Evolutionary conservation across 352 stramenopile species (phyloP).

Genomic region (Thraustochytrium striatum): DNA sequence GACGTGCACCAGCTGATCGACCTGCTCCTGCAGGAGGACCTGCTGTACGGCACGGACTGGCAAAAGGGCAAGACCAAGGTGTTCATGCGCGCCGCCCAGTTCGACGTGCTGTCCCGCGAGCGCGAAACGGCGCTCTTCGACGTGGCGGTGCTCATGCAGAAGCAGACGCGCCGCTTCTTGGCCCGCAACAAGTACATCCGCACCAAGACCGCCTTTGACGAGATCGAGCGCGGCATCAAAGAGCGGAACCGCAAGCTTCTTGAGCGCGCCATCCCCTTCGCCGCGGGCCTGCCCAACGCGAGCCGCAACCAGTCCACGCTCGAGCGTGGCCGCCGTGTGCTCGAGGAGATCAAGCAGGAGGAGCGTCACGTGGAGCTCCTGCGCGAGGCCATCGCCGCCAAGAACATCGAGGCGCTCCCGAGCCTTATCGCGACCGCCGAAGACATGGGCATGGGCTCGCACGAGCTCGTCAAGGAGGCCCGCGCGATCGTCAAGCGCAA

Average conservation of each 20-base stretch:
- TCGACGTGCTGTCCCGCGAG: conserved; percentile 54
- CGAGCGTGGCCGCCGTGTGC: neutral
- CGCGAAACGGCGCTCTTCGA: conserved; percentile 55
- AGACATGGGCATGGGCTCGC: neutral
- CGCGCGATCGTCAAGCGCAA: conserved; percentile 8
- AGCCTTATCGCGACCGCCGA: conserved; percentile 31
- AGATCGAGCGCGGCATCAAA: conserved; percentile 7
- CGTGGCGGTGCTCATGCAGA: conserved; percentile 52
- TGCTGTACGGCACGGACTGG: conserved; percentile 52
- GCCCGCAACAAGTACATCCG: conserved; percentile 22
- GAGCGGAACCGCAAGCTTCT: conserved; percentile 11
- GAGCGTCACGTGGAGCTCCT: conserved; percentile 17
- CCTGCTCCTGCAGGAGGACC: conserved; percentile 50
- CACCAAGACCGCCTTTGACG: conserved; percentile 4
- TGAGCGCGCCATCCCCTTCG: conserved; percentile 7
- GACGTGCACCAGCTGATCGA: conserved; percentile 28
- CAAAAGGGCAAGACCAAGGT: conserved; percentile 60
- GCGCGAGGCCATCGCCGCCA: neutral
- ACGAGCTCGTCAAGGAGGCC: conserved; percentile 30
- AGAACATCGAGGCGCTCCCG: conserved; percentile 8
- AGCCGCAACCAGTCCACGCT: conserved; percentile 29
- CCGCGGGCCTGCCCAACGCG: conserved; percentile 27
- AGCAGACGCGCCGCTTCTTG: conserved; percentile 45
- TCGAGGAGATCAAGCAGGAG: conserved; percentile 45
- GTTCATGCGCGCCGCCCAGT: conserved; percentile 60